These are phyloP conservation scores for Trichoderma simmonsii DNA, from an alignment of 2,329 filamentous ascomycete species.

Conservation along the genomic window DNA sequence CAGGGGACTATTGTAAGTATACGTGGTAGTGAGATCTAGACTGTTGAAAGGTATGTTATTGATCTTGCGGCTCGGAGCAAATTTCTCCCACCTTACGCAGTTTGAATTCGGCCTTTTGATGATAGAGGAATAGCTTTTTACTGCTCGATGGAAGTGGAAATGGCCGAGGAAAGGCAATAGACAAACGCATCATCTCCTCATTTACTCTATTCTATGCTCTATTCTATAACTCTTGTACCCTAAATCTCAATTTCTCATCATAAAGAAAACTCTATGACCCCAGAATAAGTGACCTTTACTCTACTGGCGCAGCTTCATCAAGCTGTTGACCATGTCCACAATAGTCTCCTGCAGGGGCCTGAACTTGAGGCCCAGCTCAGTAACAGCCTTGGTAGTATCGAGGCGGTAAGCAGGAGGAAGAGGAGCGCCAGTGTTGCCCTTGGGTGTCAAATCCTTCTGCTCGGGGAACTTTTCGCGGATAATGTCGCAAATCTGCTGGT, in stretches of 20 bases:
- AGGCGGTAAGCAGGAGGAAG: neutral
- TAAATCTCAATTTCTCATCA: neutral
- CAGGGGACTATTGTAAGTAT: neutral
- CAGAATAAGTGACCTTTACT: neutral
- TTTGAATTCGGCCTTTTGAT: neutral
- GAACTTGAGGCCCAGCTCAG: neutral
- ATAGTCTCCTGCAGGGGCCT: neutral
- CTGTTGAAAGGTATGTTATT: neutral
- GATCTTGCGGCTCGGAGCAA: neutral
- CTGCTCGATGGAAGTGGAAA: neutral
- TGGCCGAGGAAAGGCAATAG: neutral
- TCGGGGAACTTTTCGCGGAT: neutral
- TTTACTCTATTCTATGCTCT: neutral
- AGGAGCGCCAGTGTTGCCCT: neutral
- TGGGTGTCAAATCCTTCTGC: neutral
- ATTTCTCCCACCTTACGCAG: neutral
- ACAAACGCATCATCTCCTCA: neutral
- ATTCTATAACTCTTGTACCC: neutral
- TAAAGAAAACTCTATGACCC: neutral
- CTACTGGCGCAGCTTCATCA: neutral
- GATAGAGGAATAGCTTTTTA: neutral
- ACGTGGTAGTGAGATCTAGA: neutral
- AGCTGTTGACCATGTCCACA: constrained; percentile 1
- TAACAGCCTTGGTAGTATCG: neutral
- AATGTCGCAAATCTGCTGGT: constrained; percentile 2